These are phyloP conservation scores for Alternaria gansuensis DNA, from an alignment of 2,329 filamentous ascomycete species.

Conservation along the genomic window DNA sequence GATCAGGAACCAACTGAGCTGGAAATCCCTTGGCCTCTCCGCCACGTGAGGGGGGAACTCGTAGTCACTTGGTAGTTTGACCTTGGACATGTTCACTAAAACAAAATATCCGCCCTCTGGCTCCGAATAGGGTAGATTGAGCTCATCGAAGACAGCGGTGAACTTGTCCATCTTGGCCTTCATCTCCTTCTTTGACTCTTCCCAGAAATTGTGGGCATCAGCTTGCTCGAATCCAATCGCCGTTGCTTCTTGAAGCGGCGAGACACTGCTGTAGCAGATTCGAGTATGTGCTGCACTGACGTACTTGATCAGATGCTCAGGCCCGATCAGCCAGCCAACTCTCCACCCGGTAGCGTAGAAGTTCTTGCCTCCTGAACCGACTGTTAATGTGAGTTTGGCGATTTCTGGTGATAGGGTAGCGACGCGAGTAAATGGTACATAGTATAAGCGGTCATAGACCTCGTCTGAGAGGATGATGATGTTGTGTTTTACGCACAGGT, in stretches of 20 bases:
- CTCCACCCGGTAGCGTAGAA: constrained; percentile 99
- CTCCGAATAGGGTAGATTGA: constrained; percentile 74
- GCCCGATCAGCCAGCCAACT: constrained; percentile 93
- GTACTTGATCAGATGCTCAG: constrained; percentile 86
- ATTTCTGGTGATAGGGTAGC: constrained; percentile 91
- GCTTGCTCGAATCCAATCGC: constrained; percentile 95
- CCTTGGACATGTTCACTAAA: constrained; percentile 89
- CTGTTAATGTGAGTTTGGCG: constrained; percentile 86
- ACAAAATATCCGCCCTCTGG: constrained; percentile 98
- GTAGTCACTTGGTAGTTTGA: constrained; percentile 83
- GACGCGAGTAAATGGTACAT: constrained; percentile 92
- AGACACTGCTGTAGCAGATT: constrained; percentile 95
- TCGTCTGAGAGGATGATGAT: constrained; percentile 81
- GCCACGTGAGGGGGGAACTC: constrained; percentile 90
- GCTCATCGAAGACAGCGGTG: constrained; percentile 69
- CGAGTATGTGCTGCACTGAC: constrained; percentile 92
- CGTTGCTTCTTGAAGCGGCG: constrained; percentile 90
- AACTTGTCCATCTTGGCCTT: constrained; percentile 86
- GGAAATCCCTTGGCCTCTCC: constrained; percentile 87
- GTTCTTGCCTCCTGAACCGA: constrained; percentile 96
- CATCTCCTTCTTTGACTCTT: constrained; percentile 84
- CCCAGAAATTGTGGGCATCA: constrained; percentile 86
- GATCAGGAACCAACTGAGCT: constrained; percentile 95
- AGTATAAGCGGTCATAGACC: constrained; percentile 93
- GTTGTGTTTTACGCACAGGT: constrained; percentile 89